phyloP scores from a whole-genome alignment of 257 asterid genomes.

The Haberlea rhodopensis region DNA sequence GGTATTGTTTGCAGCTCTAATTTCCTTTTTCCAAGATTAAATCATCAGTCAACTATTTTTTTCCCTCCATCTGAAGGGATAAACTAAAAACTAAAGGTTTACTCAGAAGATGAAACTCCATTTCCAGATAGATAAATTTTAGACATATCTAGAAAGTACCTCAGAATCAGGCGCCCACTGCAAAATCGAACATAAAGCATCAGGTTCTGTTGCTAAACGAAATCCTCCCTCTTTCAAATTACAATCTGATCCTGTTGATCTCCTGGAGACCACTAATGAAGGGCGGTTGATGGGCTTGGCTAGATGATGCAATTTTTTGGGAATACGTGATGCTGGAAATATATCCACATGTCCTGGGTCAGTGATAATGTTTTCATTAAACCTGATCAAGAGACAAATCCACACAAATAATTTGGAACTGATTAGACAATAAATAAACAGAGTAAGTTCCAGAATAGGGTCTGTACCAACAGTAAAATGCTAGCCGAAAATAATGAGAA shows the following conservation, averaged over 20 bases:
- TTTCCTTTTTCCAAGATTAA: slow-evolving; percentile 14
- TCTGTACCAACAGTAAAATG: background rate
- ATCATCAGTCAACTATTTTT: slow-evolving; percentile 12
- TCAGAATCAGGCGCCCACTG: slow-evolving; percentile 76
- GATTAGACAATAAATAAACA: slow-evolving; percentile 4
- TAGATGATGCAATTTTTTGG: slow-evolving; percentile 71
- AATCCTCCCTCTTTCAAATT: slow-evolving; percentile 61
- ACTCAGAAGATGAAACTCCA: slow-evolving; percentile 8
- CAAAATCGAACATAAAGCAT: slow-evolving; percentile 60
- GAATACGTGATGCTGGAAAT: slow-evolving; percentile 84
- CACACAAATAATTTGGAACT: slow-evolving; percentile 28
- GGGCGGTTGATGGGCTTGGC: slow-evolving; percentile 66
- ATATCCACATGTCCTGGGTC: slow-evolving; percentile 97
- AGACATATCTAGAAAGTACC: slow-evolving; percentile 43
- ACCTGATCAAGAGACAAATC: slow-evolving; percentile 55
- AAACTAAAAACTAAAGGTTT: slow-evolving; percentile 6
- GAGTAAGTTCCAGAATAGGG: background rate
- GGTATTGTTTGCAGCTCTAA: slow-evolving; percentile 19
- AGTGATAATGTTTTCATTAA: slow-evolving; percentile 73
- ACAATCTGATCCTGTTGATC: slow-evolving; percentile 32
- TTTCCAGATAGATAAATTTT: slow-evolving; percentile 5
- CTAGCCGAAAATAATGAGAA: background rate
- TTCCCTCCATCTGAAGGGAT: slow-evolving; percentile 1
- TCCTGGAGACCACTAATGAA: slow-evolving; percentile 37
- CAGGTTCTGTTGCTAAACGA: slow-evolving; percentile 70